phyloP scores from a whole-genome alignment of 2,329 filamentous ascomycete genomes.

The Aspergillus nomiae region DNA sequence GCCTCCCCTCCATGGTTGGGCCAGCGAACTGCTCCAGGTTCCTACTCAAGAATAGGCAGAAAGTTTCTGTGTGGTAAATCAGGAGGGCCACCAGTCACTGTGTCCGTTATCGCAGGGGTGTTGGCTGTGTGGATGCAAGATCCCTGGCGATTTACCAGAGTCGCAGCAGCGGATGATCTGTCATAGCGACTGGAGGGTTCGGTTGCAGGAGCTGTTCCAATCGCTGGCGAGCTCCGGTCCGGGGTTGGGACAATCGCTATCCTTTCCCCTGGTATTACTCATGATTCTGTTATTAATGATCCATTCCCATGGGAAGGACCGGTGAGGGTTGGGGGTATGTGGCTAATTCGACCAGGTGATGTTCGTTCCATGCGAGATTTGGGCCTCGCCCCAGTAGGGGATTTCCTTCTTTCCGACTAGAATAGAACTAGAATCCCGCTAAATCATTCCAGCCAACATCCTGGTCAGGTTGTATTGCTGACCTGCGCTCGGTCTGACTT shows the following conservation, averaged over 20 bases:
- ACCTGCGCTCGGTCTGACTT: neutral
- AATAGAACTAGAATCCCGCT: neutral
- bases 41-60: neutral
- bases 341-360: slow-evolving; percentile 21
- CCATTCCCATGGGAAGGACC: neutral
- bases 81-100: slow-evolving; percentile 12
- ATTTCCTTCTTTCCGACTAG: neutral
- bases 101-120: slow-evolving; percentile 7
- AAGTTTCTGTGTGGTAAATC: slow-evolving; percentile 21
- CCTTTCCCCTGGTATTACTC: neutral
- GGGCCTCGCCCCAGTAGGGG: neutral
- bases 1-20: neutral
- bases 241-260: neutral
- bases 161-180: slow-evolving; percentile 16
- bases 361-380: slow-evolving; percentile 17
- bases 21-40: neutral
- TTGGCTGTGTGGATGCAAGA: slow-evolving; percentile 7
- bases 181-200: slow-evolving; percentile 9
- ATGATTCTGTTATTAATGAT: neutral
- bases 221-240: slow-evolving; percentile 2
- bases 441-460: neutral
- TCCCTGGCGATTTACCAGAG: slow-evolving; percentile 15
- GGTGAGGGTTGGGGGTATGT: slow-evolving; percentile 1
- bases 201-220: neutral
- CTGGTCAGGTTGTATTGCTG: neutral